phyloP scores from a whole-genome alignment of 441 rosid genomes.

The Pelargonium exstipulatum region DNA sequence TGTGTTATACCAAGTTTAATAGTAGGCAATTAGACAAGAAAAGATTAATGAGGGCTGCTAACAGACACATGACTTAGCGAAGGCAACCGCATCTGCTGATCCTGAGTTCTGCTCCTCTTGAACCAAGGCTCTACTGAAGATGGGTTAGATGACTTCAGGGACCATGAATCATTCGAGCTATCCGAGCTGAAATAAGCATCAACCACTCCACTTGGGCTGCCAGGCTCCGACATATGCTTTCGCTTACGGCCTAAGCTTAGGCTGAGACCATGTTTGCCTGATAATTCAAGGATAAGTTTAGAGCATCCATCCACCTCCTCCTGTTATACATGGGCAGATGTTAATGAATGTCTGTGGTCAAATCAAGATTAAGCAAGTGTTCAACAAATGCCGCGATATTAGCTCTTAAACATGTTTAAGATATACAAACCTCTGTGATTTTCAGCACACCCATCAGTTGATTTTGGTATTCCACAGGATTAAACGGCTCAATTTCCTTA shows the following conservation, averaged over 20 bases:
- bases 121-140: constrained; percentile 36
- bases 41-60: constrained; percentile 55
- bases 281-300: constrained; percentile 34
- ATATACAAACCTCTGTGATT: constrained; percentile 36
- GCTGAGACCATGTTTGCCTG: constrained; percentile 23
- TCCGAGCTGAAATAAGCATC: constrained; percentile 45
- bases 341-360: background rate
- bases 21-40: constrained; percentile 23
- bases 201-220: constrained; percentile 39
- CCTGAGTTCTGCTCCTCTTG: constrained; percentile 59
- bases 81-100: constrained; percentile 64
- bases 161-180: constrained; percentile 43
- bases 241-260: constrained; percentile 34
- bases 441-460: constrained; percentile 46
- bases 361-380: background rate
- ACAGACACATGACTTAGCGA: constrained; percentile 50
- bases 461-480: constrained; percentile 35
- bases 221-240: constrained; percentile 23
- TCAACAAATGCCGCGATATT: background rate
- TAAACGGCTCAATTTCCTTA: constrained; percentile 37
- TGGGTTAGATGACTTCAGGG: constrained; percentile 30
- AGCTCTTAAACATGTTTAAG: background rate
- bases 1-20: constrained; percentile 26
- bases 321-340: constrained; percentile 25
- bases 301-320: constrained; percentile 41